Percentiles rank a stretch among this genome's conserved stretches.
Conservation (phyloP, 2,329 filamentous ascomycete genomes). For the Rosellinia necatrix region DNA sequence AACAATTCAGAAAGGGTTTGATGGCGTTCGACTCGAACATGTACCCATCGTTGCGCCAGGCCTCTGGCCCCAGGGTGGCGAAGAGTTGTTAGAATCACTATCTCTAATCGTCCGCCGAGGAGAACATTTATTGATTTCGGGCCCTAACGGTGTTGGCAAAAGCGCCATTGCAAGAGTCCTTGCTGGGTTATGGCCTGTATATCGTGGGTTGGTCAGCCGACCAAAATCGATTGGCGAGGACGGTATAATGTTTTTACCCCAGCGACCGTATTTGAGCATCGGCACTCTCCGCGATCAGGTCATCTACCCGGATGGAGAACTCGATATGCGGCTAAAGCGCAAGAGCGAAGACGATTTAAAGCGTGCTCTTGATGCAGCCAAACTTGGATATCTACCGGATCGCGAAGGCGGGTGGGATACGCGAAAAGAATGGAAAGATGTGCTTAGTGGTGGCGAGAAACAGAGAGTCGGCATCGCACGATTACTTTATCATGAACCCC, state of each 20-base stretch:
- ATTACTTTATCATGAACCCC: conserved; percentile 90
- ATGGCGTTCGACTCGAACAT: conserved; percentile 89
- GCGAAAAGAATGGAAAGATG: conserved; percentile 97
- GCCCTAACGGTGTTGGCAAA: conserved; percentile 93
- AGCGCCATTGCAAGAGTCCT: conserved; percentile 85
- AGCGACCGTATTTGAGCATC: conserved; percentile 88
- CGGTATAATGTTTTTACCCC: conserved; percentile 98
- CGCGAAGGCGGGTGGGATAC: conserved; percentile 97
- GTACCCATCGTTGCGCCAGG: conserved; percentile 90
- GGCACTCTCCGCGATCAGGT: conserved; percentile 95
- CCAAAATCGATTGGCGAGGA: conserved; percentile 81
- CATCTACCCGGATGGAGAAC: conserved; percentile 93
- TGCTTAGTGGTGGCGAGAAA: conserved; percentile 96
- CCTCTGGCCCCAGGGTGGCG: conserved; percentile 86
- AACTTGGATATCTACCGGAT: conserved; percentile 85
- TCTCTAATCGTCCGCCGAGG: conserved; percentile 88
- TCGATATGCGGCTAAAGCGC: conserved; percentile 86
- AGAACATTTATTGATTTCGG: conserved; percentile 92
- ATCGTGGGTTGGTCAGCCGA: conserved; percentile 87
- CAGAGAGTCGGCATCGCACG: conserved; percentile 92
- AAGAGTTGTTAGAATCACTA: conserved; percentile 86
- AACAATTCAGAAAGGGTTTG: conserved; percentile 91
- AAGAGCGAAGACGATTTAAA: conserved; percentile 79
- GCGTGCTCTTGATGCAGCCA: conserved; percentile 78
- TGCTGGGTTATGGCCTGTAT: conserved; percentile 91